Conservation (phyloP, 331 rosid species). For the Quercus phellos region DNA sequence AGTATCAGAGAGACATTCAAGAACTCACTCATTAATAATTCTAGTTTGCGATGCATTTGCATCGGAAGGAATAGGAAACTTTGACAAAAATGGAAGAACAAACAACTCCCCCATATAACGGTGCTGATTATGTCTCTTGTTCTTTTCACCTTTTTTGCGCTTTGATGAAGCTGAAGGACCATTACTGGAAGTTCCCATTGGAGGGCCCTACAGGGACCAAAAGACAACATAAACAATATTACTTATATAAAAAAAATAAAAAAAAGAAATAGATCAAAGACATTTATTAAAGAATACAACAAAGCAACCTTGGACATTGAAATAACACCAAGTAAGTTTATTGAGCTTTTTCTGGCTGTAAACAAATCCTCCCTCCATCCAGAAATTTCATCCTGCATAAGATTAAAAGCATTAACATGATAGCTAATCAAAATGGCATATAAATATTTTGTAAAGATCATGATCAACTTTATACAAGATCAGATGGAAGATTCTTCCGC, state of each 20-base stretch:
- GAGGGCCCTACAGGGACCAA: slow-evolving; percentile 70
- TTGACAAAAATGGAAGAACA: slow-evolving; percentile 87
- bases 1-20: slow-evolving; percentile 10
- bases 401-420: slow-evolving; percentile 14
- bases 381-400: slow-evolving; percentile 63
- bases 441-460: neutral
- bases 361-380: slow-evolving; percentile 90
- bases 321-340: slow-evolving; percentile 76
- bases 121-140: slow-evolving; percentile 43
- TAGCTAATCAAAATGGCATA: slow-evolving; percentile 11
- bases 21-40: slow-evolving; percentile 61
- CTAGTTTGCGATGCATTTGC: slow-evolving; percentile 43
- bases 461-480: slow-evolving; percentile 50
- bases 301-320: slow-evolving; percentile 74
- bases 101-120: slow-evolving; percentile 74
- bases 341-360: slow-evolving; percentile 90
- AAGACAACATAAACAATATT: slow-evolving; percentile 21
- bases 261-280: neutral
- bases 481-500: slow-evolving; percentile 85
- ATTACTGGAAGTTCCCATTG: slow-evolving; percentile 31
- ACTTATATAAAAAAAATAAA: slow-evolving; percentile 5
- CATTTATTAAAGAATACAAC: slow-evolving; percentile 2
- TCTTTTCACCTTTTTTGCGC: slow-evolving; percentile 75
- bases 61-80: slow-evolving; percentile 73
- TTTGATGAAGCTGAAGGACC: slow-evolving; percentile 54